A percentile compares a stretch with the other conserved stretches of the same genome.
Evolutionary conservation across 768 basidiomycete species (phyloP).

Genomic region (Tricholoma saponaceum): DNA sequence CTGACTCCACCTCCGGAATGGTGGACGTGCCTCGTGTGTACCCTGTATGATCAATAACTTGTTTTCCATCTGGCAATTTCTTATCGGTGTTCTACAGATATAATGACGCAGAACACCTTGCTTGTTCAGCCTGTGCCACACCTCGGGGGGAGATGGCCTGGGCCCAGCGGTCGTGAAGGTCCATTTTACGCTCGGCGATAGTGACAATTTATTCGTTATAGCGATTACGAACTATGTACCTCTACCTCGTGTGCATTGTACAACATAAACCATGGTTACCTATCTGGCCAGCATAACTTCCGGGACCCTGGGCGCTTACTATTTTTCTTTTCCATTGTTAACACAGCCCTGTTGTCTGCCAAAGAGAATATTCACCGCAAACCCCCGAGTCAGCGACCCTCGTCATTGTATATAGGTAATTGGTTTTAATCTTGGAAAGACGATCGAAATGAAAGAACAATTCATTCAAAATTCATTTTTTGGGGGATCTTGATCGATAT

Average conservation of each 20-base stretch:
- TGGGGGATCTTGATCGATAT: not conserved
- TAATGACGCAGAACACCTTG: slow-evolving; percentile 50
- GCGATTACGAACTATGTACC: not conserved
- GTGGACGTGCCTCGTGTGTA: slow-evolving; percentile 62
- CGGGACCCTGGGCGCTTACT: not conserved
- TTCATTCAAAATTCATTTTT: not conserved
- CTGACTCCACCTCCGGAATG: not conserved
- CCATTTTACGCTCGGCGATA: not conserved
- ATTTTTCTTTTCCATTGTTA: not conserved
- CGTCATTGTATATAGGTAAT: not conserved
- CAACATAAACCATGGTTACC: not conserved
- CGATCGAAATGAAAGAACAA: not conserved
- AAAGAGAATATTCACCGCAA: not conserved
- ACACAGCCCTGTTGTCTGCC: not conserved
- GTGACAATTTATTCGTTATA: not conserved
- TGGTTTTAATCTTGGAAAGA: not conserved
- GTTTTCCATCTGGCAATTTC: not conserved
- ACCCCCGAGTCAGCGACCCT: not conserved
- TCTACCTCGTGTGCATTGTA: not conserved
- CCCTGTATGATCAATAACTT: slow-evolving; percentile 44
- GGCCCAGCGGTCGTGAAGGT: slow-evolving; percentile 1
- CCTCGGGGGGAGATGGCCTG: slow-evolving; percentile 34
- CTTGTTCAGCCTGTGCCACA: slow-evolving; percentile 60
- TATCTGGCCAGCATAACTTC: not conserved
- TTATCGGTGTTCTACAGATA: slow-evolving; percentile 28